These are phyloP conservation scores for Epichloe gansuensis DNA, from an alignment of 2,329 filamentous ascomycete genomes.

Conservation along the genomic window DNA sequence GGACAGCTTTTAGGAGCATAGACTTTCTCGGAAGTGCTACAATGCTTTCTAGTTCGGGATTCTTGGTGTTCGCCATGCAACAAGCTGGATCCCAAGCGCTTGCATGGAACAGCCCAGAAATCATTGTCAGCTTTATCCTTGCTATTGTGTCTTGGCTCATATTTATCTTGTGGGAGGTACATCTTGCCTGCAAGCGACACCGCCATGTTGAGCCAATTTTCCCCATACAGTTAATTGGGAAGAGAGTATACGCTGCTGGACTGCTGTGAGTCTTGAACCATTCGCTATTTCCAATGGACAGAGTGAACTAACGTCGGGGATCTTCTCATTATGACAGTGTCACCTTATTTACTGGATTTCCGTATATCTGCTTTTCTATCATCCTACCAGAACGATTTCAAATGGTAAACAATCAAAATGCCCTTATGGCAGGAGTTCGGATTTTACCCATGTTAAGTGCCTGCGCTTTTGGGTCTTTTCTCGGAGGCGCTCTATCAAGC, in stretches of 20 bases:
- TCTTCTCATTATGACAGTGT: conserved; percentile 23
- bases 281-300: neutral
- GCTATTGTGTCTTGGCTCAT: conserved; percentile 34
- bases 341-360: conserved; percentile 43
- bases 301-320: neutral
- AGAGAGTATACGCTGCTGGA: conserved; percentile 37
- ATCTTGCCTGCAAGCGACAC: conserved; percentile 25
- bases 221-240: conserved; percentile 33
- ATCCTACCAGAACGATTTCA: conserved; percentile 48
- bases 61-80: conserved; percentile 43
- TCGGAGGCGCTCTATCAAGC: conserved; percentile 40
- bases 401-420: conserved; percentile 39
- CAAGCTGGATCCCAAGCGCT: conserved; percentile 41
- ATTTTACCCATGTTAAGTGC: conserved; percentile 45
- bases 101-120: conserved; percentile 37
- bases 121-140: conserved; percentile 34
- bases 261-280: conserved; percentile 29
- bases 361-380: conserved; percentile 45
- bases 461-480: conserved; percentile 42
- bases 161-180: conserved; percentile 39
- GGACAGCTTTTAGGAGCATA: conserved; percentile 31
- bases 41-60: conserved; percentile 37
- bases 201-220: conserved; percentile 40
- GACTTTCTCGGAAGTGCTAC: conserved; percentile 40
- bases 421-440: conserved; percentile 42